Percentiles rank a stretch among this genome's conserved stretches.
These are phyloP conservation scores for Lumnitzera littorea DNA, from an alignment of 345 rosid genomes.

Conservation along the genomic window DNA sequence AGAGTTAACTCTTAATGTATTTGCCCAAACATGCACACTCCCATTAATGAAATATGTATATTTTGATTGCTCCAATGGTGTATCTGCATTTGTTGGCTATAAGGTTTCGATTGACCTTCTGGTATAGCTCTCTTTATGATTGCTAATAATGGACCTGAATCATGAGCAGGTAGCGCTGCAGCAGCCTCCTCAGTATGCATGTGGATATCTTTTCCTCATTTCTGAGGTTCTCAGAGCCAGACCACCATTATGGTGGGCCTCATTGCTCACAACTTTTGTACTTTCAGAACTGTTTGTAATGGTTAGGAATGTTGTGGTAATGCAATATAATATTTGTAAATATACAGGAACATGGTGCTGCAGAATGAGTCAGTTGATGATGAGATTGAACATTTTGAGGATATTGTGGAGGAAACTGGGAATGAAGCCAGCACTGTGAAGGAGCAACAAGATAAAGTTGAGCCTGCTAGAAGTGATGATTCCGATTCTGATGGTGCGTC, in stretches of 20 bases:
- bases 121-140: neutral
- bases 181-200: slow-evolving; percentile 90
- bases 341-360: slow-evolving; percentile 67
- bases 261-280: no score
- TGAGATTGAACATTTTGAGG: slow-evolving; percentile 92
- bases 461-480: slow-evolving; percentile 15
- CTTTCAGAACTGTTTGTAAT: no score
- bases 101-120: neutral
- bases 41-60: no score
- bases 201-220: slow-evolving; percentile 89
- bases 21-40: no score
- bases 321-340: neutral
- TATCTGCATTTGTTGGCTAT: no score
- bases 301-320: no score
- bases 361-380: slow-evolving; percentile 83
- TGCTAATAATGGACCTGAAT: neutral
- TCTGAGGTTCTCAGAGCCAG: slow-evolving; percentile 92
- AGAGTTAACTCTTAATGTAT: neutral
- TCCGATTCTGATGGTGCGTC: slow-evolving; percentile 23
- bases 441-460: slow-evolving; percentile 25
- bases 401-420: slow-evolving; percentile 62
- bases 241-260: slow-evolving; percentile 64
- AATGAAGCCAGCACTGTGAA: slow-evolving; percentile 18
- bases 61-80: no score
- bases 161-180: slow-evolving; percentile 78